Evolutionary conservation across 768 basidiomycete genomes (phyloP).

Genomic region (Rubroboletus satanas): DNA sequence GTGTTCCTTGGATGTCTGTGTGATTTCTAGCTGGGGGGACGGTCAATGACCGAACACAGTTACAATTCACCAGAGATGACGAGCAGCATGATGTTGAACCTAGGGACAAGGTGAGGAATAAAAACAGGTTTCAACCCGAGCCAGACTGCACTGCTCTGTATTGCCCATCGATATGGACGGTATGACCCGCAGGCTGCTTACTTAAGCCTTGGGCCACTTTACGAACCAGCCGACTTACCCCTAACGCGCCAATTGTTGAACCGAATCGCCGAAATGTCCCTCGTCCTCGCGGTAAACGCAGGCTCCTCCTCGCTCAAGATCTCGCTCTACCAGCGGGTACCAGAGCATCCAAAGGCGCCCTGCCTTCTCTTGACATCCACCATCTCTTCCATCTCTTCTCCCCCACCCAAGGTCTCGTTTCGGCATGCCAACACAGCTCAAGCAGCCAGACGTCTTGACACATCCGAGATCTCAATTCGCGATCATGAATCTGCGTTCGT

Average conservation of each 20-base stretch:
- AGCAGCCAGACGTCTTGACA: slow-evolving; percentile 17
- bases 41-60: too few relatives aligned
- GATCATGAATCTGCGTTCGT: slow-evolving; percentile 63
- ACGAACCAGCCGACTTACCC: neutral
- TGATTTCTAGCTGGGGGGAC: neutral
- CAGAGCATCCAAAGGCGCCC: slow-evolving; percentile 30
- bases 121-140: neutral
- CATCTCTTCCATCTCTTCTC: slow-evolving; percentile 55
- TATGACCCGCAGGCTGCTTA: neutral
- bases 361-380: slow-evolving; percentile 49
- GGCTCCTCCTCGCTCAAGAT: slow-evolving; percentile 87
- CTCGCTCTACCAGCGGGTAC: slow-evolving; percentile 50
- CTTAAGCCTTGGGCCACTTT: neutral
- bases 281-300: slow-evolving; percentile 71
- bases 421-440: slow-evolving; percentile 9
- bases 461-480: slow-evolving; percentile 35
- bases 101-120: neutral
- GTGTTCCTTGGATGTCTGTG: neutral
- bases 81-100: neutral
- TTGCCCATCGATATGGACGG: too few relatives aligned
- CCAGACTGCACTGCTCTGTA: too few relatives aligned
- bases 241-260: neutral
- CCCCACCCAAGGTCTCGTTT: slow-evolving; percentile 51
- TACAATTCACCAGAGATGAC: neutral
- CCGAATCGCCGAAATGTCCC: slow-evolving; percentile 16